Evolutionary conservation across 1,139 yeast species (phyloP), one percentile per base, ranked within the genome.

Genomic region (Lodderomyces oxycetoniae): DNA sequence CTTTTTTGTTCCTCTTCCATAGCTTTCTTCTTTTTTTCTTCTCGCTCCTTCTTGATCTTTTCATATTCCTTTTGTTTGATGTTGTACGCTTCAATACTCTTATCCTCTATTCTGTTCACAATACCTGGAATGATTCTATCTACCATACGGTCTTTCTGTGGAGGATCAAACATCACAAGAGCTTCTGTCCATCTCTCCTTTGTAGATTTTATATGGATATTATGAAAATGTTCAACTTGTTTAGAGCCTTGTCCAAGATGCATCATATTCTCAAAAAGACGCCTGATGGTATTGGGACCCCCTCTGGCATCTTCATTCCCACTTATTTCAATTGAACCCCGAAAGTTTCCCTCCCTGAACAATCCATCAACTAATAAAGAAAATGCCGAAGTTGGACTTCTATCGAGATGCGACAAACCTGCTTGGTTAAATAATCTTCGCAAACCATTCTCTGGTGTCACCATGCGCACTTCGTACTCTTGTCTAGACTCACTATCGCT

Each of bases 101-200:
- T 74, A 5, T 65, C 74, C 41, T 67, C 74, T 14, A 84, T 60
- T 16, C 66, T 55, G 39, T 74, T 73, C 17, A 80, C 55, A 26
- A 85, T 69, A 0, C 62, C 58, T 0, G 79, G 75, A 13, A 72
- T 50, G n/a, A 76, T 58, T 36, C 77, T 60, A 36, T 61, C 47
- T 6, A 70, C 57, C 32, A 63, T 56, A 10, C 59, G 63, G 17
- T 67, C 68, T 28, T 58, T 59, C 11, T 59, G 59, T 23, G 63
- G 63, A 11, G 67, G 69, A 44, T 68, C 70, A 43, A 74, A 73
- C 57, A 75, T 59, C 25, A 66, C 61, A 34, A 72, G 60, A 7
- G 74, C 65, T 32, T 83, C 87, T 27, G 59, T 59, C 94, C 95
- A 87, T 45, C 95, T 68, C 37, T 81, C 82, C 9, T 60, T 49